These are phyloP conservation scores for Dacryopinax primogenitus DNA, from an alignment of 768 basidiomycete genomes.

Conservation along the genomic window DNA sequence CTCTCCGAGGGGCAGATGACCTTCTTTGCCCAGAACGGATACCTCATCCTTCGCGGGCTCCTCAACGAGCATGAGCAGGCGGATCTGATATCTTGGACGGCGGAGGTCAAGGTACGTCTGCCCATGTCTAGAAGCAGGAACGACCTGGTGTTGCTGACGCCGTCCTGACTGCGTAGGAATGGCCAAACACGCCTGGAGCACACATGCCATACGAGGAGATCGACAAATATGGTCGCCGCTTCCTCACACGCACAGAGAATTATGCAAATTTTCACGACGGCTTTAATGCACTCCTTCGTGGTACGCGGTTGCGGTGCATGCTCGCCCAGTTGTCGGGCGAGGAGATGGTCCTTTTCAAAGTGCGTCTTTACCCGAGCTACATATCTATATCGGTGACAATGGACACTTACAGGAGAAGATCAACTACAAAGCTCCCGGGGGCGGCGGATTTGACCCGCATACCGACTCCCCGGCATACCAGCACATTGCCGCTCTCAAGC, in stretches of 20 bases:
- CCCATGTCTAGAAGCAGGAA: neutral
- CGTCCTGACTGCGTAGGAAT: neutral
- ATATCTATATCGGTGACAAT: neutral
- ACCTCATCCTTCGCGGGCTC: conserved; percentile 3
- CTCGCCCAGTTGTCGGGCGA: conserved; percentile 8
- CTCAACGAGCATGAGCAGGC: conserved; percentile 6
- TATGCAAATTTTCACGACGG: conserved; percentile 11
- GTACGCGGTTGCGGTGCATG: neutral
- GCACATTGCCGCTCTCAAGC: conserved; percentile 17
- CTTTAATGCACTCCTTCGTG: conserved; percentile 6
- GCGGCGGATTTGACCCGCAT: conserved; percentile 19
- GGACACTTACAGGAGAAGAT: conserved; percentile 14
- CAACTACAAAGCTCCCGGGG: conserved; percentile 19
- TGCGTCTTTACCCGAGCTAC: neutral
- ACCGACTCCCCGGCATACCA: conserved; percentile 19
- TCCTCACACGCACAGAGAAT: conserved; percentile 12
- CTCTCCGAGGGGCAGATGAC: neutral
- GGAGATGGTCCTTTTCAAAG: conserved; percentile 11
- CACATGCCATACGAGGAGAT: conserved; percentile 15
- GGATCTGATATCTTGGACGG: conserved; percentile 1
- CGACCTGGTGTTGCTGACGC: neutral
- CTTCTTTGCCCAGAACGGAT: neutral
- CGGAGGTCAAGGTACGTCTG: conserved; percentile 1
- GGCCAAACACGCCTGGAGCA: neutral
- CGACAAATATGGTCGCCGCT: neutral